Evolutionary conservation across 2,329 filamentous ascomycete genomes (phyloP), one percentile per base, ranked within the genome.

Genomic region (Pestalotiopsis sp.): DNA sequence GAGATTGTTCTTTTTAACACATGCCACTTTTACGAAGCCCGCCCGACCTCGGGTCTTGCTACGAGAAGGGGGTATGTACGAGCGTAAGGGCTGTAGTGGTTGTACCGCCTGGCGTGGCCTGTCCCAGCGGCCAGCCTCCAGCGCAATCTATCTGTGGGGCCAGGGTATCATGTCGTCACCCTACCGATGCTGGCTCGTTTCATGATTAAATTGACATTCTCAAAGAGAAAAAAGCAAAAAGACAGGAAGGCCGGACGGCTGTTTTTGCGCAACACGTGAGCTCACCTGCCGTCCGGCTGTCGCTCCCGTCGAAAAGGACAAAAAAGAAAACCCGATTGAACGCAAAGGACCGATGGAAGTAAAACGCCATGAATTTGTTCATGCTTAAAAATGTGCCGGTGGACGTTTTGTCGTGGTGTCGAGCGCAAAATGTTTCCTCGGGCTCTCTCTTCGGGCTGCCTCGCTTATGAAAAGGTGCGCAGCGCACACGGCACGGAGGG

Each of bases 141-240:
- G 20, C 27, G 36, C 31, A 66, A 66, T 66, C 41, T 66, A 66
- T 66, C 63, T 66, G 63, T 58, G 23, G 63, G n/a, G 20, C 20
- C 25, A 49, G 41, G 63, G 41, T 20, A 45, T 31, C 23, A 49
- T 66, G 63, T 66, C 63, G 63, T 66, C 63, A 66, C 63, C 62
- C 39, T 66, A 25, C 63, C 41, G 41, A 31, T 45, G 49, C 49
- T 45, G 41, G 49, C 63, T 31, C 49, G 63, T 66, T 66, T 66
- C 63, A 66, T 57, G 13, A 57, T 66, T 57, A 39, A 57, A 56
- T 66, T 25, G 63, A 23, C 25, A 7, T 20, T 27, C 17, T 52
- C 49, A 38, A 63, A 62, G 31, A 31, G 25, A 38, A 23, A 13
- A 14, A 39, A 12, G 14, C 17, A 20, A 52, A 52, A 17, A n/a